Evolutionary conservation across 2,329 filamentous ascomycete species (phyloP).

Genomic region (Colletotrichum chrysophilum): DNA sequence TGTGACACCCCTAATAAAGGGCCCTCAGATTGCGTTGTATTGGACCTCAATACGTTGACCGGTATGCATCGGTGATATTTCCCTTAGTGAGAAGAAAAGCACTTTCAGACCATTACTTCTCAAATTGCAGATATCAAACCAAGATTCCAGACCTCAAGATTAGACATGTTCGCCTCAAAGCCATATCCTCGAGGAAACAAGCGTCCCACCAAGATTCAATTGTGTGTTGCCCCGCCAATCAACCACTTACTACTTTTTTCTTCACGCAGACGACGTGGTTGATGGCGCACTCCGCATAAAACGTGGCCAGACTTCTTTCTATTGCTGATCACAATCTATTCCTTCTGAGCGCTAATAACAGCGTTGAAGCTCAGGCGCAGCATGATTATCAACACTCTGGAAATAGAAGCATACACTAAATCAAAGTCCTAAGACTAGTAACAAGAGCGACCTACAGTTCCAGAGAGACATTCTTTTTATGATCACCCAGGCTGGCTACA

Average conservation of each 20-base stretch:
- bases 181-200: not conserved
- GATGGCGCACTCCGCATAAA: not conserved
- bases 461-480: not conserved
- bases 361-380: not conserved
- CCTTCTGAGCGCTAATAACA: not conserved
- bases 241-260: not conserved
- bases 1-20: too few relatives aligned
- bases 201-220: not conserved
- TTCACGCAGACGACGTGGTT: not conserved
- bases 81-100: not conserved
- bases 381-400: not conserved
- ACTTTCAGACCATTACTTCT: not conserved
- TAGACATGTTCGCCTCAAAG: not conserved
- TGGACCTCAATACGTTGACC: not conserved
- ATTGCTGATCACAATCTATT: not conserved
- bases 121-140: not conserved
- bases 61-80: not conserved
- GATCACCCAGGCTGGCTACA: not conserved
- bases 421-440: accelerated
- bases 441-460: not conserved
- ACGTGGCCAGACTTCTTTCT: too few relatives aligned
- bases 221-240: accelerated
- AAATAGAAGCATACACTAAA: not conserved
- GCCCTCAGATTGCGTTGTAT: not conserved
- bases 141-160: not conserved